Evolutionary conservation across 768 basidiomycete genomes (phyloP).

Genomic region (Mrakia frigida): DNA sequence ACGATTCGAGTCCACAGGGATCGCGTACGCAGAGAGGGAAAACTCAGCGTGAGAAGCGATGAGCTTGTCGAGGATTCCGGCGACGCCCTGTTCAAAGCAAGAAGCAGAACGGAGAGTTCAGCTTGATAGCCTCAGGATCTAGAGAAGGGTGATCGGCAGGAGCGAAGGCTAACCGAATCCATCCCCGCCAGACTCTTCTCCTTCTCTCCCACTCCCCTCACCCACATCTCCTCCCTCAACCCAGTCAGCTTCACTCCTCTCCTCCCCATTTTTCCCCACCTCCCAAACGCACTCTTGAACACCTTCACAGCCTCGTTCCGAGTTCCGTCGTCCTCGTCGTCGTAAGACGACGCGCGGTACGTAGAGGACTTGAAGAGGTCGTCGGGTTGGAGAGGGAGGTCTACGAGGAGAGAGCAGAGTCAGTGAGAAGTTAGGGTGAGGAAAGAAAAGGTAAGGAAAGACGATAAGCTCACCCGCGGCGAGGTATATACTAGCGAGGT

Average conservation of each 20-base stretch:
- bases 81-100: neutral
- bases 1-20: neutral
- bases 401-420: neutral
- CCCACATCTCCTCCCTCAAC: conserved; percentile 5
- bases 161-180: neutral
- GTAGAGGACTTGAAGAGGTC: neutral
- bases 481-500: too few species aligned
- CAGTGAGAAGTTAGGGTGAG: neutral
- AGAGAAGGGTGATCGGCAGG: neutral
- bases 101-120: neutral
- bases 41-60: neutral
- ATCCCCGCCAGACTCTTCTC: conserved; percentile 1
- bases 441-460: neutral
- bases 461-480: neutral
- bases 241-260: neutral
- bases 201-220: neutral
- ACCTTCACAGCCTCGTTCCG: neutral
- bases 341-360: neutral
- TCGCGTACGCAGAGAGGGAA: neutral
- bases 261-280: neutral
- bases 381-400: neutral
- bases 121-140: neutral
- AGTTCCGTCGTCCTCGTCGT: neutral
- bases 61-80: conserved; percentile 2
- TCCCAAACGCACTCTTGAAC: neutral